Evolutionary conservation across 306 rosid genomes (phyloP).

Genomic region (Delonix regia): DNA sequence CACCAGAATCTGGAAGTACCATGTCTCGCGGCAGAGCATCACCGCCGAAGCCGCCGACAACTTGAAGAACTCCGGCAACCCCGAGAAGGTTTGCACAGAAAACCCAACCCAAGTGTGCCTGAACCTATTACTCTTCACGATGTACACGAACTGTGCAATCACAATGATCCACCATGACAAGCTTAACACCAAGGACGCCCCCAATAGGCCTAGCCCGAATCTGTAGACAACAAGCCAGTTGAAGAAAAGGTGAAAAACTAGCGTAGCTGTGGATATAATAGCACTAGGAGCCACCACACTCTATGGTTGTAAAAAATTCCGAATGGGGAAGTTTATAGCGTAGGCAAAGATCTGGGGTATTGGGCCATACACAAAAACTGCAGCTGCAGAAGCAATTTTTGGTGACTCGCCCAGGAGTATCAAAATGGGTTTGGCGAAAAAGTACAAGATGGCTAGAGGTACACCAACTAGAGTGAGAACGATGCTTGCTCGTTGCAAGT

Average conservation of each 20-base stretch:
- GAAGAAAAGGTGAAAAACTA: background rate
- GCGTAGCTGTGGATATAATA: background rate
- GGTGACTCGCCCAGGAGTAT: background rate
- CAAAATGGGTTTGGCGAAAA: background rate
- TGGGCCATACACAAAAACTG: background rate
- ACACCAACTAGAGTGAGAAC: background rate
- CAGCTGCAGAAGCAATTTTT: background rate
- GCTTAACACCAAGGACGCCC: constrained; percentile 6
- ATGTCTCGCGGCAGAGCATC: constrained; percentile 10
- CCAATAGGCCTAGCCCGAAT: background rate
- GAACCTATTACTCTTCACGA: constrained; percentile 9
- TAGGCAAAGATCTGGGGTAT: constrained; percentile 63
- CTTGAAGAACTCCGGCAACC: background rate
- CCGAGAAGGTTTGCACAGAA: background rate
- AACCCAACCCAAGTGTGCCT: background rate
- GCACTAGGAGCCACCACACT: constrained; percentile 32
- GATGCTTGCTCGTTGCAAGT: constrained; percentile 1
- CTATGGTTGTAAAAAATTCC: constrained; percentile 56
- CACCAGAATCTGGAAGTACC: constrained; percentile 3
- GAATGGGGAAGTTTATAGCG: constrained; percentile 56
- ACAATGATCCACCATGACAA: constrained; percentile 21
- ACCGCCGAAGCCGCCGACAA: constrained; percentile 1
- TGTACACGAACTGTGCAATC: background rate
- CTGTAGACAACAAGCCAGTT: constrained; percentile 2
- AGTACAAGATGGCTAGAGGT: background rate